Base-by-base conservation (phyloP, 192 early-diverging fungal species). In the Gorgonomyces haynaldii region DNA sequence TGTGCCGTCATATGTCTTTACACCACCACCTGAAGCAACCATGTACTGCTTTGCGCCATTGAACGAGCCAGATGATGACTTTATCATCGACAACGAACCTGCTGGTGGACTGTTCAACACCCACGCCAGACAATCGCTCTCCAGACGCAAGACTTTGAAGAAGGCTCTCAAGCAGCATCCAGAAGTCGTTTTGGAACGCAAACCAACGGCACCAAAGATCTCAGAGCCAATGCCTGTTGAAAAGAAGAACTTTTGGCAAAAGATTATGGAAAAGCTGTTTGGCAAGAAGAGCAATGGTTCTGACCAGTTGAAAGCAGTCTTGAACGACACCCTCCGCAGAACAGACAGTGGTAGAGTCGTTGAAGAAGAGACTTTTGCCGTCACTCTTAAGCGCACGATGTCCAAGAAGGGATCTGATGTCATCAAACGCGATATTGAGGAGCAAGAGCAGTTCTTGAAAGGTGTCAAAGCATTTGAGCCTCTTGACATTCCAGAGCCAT, bases 1-100 rank as follows among this genome's bases (percentile, higher is more conserved):
- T 39, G 48, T 72, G 42, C 70, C 70, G 68, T 65, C 69, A 8
- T 72, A 67, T 45, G 64, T 46, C 17, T 62, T 72, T 54, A 43
- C 65, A 9, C 64, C 69, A 2, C 69, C 69, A 7, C 65, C 69
- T 7, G 46, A 50, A 9, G 58, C 62, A 41, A 67, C 69, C 3
- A 56, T 64, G 28, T 72, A 65, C 60, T 34, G 49, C 5, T 51
- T 54, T 23, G 45, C 59, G 10, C 16, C 40, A 12, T 16, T 38
- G 1, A 51, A 61, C n/a, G 52, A 62, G 5, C 5, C 30, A 8
- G 30, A 31, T 12, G 30, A 31, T 31, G 6, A 5, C 12, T 31
- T 31, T n/a, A n/a, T n/a, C n/a, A n/a, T n/a, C n/a, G n/a, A n/a
- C n/a, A n/a, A n/a, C n/a, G n/a, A n/a, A n/a, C n/a, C n/a, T n/a